phyloP scores from a whole-genome alignment of 1,284 basidiomycete genomes.

The Austroboletus novae-zelandiae region DNA sequence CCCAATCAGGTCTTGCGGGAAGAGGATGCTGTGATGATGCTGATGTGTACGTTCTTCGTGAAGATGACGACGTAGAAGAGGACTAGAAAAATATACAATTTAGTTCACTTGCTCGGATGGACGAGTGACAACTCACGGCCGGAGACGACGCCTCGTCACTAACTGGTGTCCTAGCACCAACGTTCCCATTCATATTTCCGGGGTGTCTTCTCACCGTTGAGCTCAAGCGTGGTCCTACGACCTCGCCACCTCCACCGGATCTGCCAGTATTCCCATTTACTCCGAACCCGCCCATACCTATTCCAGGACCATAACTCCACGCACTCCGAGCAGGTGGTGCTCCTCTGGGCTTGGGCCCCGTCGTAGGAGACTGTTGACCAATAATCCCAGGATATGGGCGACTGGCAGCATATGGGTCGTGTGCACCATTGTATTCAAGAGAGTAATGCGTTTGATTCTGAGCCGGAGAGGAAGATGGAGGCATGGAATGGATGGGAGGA shows the following conservation, averaged over 20 bases:
- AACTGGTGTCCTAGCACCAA: conserved; percentile 55
- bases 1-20: conserved; percentile 80
- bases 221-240: conserved; percentile 63
- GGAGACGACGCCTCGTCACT: conserved; percentile 73
- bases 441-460: conserved; percentile 32
- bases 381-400: conserved; percentile 27
- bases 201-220: conserved; percentile 49
- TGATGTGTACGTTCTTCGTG: conserved; percentile 69
- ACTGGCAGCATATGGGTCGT: conserved; percentile 28
- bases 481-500: conserved; percentile 40
- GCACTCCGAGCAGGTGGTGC: conserved; percentile 48
- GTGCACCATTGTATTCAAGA: conserved; percentile 31
- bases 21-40: conserved; percentile 74
- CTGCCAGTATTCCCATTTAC: conserved; percentile 24
- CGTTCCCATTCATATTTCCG: conserved; percentile 47
- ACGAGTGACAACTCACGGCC: conserved; percentile 51
- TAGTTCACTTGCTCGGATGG: too few relatives aligned
- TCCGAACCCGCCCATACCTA: conserved; percentile 43
- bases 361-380: conserved; percentile 28
- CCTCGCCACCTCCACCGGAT: conserved; percentile 37
- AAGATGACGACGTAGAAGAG: conserved; percentile 76
- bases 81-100: conserved; percentile 38
- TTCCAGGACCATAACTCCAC: conserved; percentile 70
- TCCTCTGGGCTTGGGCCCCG: conserved; percentile 34
- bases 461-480: conserved; percentile 33